Evolutionary conservation across 345 rosid species (phyloP).

Genomic region (Kandelia obovata): DNA sequence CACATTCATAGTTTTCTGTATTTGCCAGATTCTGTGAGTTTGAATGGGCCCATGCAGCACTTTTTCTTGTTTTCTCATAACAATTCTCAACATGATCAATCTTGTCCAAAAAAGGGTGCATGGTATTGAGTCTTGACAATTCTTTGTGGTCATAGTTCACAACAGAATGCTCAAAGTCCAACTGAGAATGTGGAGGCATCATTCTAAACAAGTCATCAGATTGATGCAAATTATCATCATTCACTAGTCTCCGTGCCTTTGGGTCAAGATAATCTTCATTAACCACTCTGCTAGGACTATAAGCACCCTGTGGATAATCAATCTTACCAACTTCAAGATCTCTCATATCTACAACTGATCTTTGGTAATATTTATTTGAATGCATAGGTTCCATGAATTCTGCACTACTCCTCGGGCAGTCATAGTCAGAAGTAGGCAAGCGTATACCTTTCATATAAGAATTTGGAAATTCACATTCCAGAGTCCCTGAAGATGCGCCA

Average conservation of each 20-base stretch:
- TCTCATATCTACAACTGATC: conserved; percentile 28
- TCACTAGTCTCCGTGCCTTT: conserved; percentile 25
- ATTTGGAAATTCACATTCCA: conserved; percentile 29
- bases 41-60: conserved; percentile 27
- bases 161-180: conserved; percentile 31
- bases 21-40: conserved; percentile 23
- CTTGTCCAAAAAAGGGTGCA: conserved; percentile 30
- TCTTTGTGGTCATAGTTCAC: conserved; percentile 32
- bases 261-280: conserved; percentile 32
- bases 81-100: conserved; percentile 31
- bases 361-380: conserved; percentile 25
- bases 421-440: conserved; percentile 32
- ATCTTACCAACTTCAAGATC: conserved; percentile 26
- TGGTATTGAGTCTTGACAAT: conserved; percentile 29
- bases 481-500: conserved; percentile 35
- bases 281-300: conserved; percentile 32
- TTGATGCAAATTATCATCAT: conserved; percentile 32
- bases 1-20: conserved; percentile 32
- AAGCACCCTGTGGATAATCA: conserved; percentile 22
- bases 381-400: conserved; percentile 33
- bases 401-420: conserved; percentile 25
- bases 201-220: conserved; percentile 27
- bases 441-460: conserved; percentile 34
- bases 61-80: conserved; percentile 32
- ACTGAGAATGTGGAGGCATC: conserved; percentile 29